A percentile compares a stretch with the other conserved stretches of the same genome.
Evolutionary conservation across 306 rosid genomes (phyloP).

Genomic region (Begonia fuchsioides): DNA sequence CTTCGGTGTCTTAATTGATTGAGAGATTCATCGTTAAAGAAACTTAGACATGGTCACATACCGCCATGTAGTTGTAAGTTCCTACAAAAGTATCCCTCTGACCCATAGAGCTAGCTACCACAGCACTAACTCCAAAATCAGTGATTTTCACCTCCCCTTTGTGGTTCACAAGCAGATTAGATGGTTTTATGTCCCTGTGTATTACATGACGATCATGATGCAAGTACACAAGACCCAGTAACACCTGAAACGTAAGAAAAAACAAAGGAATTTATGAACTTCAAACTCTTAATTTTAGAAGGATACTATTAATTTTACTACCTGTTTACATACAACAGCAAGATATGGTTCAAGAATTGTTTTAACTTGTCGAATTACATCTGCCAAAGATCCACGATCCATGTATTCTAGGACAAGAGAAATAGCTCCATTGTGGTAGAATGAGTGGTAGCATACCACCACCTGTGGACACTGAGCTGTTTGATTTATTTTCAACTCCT

Average conservation of each 20-base stretch:
- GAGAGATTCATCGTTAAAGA: too few relatives aligned
- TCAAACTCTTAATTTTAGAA: conserved; percentile 1
- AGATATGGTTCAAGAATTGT: conserved; percentile 98
- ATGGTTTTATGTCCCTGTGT: conserved; percentile 64
- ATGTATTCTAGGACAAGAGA: conserved; percentile 92
- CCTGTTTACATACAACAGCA: conserved; percentile 97
- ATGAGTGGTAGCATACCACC: conserved; percentile 89
- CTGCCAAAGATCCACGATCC: conserved; percentile 98
- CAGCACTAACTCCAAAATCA: conserved; percentile 76
- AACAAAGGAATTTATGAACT: neutral
- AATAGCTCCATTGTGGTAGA: conserved; percentile 84
- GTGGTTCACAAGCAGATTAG: conserved; percentile 38
- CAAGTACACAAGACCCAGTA: conserved; percentile 91
- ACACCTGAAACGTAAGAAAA: conserved; percentile 40
- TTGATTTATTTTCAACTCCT: conserved; percentile 94
- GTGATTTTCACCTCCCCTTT: conserved; percentile 52
- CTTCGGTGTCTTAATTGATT: neutral
- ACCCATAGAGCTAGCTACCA: conserved; percentile 92
- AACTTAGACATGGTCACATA: conserved; percentile 16
- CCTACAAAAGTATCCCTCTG: conserved; percentile 98
- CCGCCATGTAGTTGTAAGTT: conserved; percentile 99
- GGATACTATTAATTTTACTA: conserved; percentile 11
- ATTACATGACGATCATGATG: conserved; percentile 88
- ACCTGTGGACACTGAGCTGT: conserved; percentile 91
- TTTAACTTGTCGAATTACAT: conserved; percentile 69